Percentiles rank a stretch among this genome's conserved stretches.
phyloP scores from a whole-genome alignment of 345 rosid species.

The Salix suchowensis region DNA sequence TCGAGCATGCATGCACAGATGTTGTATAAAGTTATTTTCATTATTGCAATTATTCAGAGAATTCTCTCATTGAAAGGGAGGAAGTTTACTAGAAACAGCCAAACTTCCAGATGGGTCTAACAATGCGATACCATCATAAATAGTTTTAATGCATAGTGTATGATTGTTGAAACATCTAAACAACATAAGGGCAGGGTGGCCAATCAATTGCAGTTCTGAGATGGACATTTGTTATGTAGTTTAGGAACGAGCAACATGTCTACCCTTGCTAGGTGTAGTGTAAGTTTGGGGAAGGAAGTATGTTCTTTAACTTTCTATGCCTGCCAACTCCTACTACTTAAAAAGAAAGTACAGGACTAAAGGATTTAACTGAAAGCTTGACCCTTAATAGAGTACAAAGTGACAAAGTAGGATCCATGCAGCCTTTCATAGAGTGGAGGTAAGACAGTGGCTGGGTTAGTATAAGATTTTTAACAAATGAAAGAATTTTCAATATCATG shows the following conservation, averaged over 20 bases:
- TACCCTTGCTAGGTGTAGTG: background rate
- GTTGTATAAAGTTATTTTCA: background rate
- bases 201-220: background rate
- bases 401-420: background rate
- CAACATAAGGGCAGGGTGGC: background rate
- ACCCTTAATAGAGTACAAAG: background rate
- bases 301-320: background rate
- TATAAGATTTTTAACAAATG: no score
- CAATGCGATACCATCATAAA: background rate
- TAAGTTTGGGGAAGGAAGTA: background rate
- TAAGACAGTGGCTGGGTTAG: no score
- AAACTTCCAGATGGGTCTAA: background rate
- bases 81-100: background rate
- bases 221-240: background rate
- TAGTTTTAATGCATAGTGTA: background rate
- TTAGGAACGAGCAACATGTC: background rate
- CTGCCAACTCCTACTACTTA: background rate
- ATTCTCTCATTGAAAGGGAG: background rate
- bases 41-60: background rate
- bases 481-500: no score
- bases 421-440: no score
- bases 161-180: background rate
- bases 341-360: no score
- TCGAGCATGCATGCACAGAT: no score
- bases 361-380: background rate